Base-by-base conservation (phyloP, 768 basidiomycete species). In the Hygrophorus pudorinus region DNA sequence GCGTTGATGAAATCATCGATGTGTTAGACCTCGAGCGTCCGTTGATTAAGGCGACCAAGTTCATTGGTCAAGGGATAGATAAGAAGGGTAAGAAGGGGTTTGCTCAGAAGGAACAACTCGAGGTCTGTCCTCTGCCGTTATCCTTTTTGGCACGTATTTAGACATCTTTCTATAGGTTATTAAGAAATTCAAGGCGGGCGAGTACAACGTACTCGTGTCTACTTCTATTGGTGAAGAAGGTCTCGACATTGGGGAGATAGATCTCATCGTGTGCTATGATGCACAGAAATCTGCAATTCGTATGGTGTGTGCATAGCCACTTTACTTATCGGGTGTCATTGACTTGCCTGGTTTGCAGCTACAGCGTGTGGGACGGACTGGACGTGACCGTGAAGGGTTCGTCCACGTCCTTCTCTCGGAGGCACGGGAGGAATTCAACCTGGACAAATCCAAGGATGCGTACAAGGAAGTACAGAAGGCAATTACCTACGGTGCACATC, bases 201-300 rank as follows among this genome's bases (percentile, higher is more conserved):
- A 80, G 47, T 90, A 77, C 60, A 99, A 99, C 53, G 81, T 96
- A 30, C 67, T 99, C 9, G 94, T 99, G 6, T 85, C 93, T 1
- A 98, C 96, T 4, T 94, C 86, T 3, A 90, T 99, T 44, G 96
- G 96, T 16, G 96, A 99, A 64, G 96, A 99, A 62, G 96, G 96
- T 46, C 71, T 99, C 13, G 96, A 99, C 60, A 99, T 99, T 44
- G 96, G 96, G 27, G 93, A 96, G 59, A 83, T 99, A 12, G 96
- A 99, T 59, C 70, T 92, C 56, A 94, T 97, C 45, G 68, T 97
- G 38, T 97, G 93, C 56, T 99, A 98, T 59, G 96, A 99, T 52
- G 82, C 92, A 18, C 89, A 93, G 55, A 96, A 94, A 67, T 89
- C 89, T 0, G 85, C 93, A 1, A 92, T 97, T 49, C 88, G 93